phyloP scores from a whole-genome alignment of 768 basidiomycete genomes.

The Paxillus ammoniavirescens region DNA sequence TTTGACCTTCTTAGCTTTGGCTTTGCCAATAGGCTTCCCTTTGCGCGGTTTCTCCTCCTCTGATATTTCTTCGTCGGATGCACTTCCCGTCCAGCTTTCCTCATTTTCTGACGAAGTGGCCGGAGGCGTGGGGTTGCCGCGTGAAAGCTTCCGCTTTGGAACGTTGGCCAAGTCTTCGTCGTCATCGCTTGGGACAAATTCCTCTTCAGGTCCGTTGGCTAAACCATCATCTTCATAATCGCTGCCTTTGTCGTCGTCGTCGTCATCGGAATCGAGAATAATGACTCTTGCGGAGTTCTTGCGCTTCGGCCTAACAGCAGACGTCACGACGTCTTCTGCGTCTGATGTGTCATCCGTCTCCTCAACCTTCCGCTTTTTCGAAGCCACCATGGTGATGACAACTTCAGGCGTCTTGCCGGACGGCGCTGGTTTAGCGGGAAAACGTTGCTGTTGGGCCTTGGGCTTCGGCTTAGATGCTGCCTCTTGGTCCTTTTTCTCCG shows the following conservation, averaged over 20 bases:
- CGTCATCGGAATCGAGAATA: conserved; percentile 54
- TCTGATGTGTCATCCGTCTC: conserved; percentile 23
- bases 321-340: conserved; percentile 36
- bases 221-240: conserved; percentile 32
- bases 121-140: conserved; percentile 25
- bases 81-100: conserved; percentile 16
- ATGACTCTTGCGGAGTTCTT: conserved; percentile 35
- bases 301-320: conserved; percentile 37
- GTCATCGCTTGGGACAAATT: conserved; percentile 23
- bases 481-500: conserved; percentile 33
- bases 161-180: conserved; percentile 20
- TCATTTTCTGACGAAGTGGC: conserved; percentile 33
- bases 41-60: conserved; percentile 33
- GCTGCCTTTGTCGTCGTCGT: conserved; percentile 28
- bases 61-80: conserved; percentile 24
- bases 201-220: conserved; percentile 40
- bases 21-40: conserved; percentile 24
- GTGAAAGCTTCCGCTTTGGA: conserved; percentile 21
- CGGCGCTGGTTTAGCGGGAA: conserved; percentile 30
- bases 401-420: conserved; percentile 56
- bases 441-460: conserved; percentile 17
- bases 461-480: conserved; percentile 14
- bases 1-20: conserved; percentile 19
- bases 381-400: conserved; percentile 40
- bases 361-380: conserved; percentile 19